A percentile compares a stretch with the other conserved stretches of the same genome.
phyloP scores from a whole-genome alignment of 2,329 filamentous ascomycete genomes.

The Lachnellula subtilissima region DNA sequence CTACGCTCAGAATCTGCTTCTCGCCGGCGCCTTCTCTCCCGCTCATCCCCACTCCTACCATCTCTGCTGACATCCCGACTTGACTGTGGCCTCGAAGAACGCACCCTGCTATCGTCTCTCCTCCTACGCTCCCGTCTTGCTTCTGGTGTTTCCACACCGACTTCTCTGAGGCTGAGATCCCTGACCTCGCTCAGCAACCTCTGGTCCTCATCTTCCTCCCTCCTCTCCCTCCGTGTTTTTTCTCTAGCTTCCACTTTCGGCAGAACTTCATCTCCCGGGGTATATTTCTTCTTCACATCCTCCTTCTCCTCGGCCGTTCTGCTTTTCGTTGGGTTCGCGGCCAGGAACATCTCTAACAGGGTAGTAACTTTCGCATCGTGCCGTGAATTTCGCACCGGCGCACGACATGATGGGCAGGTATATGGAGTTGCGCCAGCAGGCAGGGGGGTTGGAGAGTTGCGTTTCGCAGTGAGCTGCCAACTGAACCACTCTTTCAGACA shows the following conservation, averaged over 20 bases:
- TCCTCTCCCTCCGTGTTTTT: conserved; percentile 48
- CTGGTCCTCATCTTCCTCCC: conserved; percentile 41
- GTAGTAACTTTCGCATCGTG: conserved; percentile 90
- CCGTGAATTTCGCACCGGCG: conserved; percentile 76
- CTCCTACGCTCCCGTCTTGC: conserved; percentile 27
- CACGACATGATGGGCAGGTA: conserved; percentile 91
- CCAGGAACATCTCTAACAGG: conserved; percentile 80
- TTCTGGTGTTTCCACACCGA: conserved; percentile 41
- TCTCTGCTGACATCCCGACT: conserved; percentile 34
- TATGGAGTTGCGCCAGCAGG: conserved; percentile 44
- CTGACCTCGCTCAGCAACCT: conserved; percentile 29
- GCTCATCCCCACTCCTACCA: conserved; percentile 23
- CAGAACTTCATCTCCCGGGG: conserved; percentile 74
- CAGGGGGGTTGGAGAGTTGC: conserved; percentile 22
- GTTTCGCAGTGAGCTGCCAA: conserved; percentile 51
- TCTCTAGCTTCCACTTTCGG: conserved; percentile 52
- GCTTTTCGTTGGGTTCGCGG: conserved; percentile 70
- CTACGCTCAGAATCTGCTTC: conserved; percentile 31
- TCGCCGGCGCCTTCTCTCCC: conserved; percentile 29
- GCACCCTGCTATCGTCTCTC: conserved; percentile 25
- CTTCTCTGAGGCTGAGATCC: conserved; percentile 52
- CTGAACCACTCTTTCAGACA: conserved; percentile 96
- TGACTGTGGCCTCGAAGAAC: conserved; percentile 23
- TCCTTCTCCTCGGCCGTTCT: conserved; percentile 68
- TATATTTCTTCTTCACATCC: conserved; percentile 72